Percentiles rank a stretch among this genome's conserved stretches.
Conservation (phyloP, 257 asterid species). For the Paraleonurus japonicus region DNA sequence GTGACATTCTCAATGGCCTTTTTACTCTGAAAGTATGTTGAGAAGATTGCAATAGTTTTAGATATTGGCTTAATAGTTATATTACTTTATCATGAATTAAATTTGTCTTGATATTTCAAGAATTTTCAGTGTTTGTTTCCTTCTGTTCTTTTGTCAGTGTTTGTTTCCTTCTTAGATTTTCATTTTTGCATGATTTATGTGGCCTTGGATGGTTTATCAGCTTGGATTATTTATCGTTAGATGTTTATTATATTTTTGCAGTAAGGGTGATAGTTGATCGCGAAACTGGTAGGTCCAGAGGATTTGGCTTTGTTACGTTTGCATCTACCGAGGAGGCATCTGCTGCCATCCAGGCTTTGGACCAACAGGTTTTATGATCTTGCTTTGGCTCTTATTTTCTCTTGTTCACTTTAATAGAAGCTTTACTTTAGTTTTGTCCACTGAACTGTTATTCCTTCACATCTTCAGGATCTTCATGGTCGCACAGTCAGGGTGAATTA, state of each 20-base stretch:
- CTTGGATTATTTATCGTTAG: neutral
- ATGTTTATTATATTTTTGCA: conserved; percentile 33
- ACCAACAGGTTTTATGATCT: conserved; percentile 59
- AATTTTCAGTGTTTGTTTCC: neutral
- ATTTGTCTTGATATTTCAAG: neutral
- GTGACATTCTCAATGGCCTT: neutral
- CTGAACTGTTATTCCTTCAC: neutral
- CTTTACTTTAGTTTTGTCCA: neutral
- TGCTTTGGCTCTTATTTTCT: neutral
- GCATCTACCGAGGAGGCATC: conserved; percentile 64
- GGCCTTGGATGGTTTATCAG: neutral
- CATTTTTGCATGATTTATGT: neutral
- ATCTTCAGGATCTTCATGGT: conserved; percentile 72
- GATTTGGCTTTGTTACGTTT: conserved; percentile 84
- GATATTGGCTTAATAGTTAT: neutral
- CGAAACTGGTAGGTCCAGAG: conserved; percentile 78
- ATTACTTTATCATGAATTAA: neutral
- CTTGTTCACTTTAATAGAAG: neutral
- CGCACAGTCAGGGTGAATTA: conserved; percentile 65
- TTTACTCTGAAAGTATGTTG: neutral
- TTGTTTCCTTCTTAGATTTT: no score
- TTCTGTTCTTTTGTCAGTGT: no score
- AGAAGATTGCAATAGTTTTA: neutral
- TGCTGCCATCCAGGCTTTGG: conserved; percentile 89
- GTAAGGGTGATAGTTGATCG: conserved; percentile 74